phyloP scores from a whole-genome alignment of 2,329 filamentous ascomycete species.

The Penicillium paneum region DNA sequence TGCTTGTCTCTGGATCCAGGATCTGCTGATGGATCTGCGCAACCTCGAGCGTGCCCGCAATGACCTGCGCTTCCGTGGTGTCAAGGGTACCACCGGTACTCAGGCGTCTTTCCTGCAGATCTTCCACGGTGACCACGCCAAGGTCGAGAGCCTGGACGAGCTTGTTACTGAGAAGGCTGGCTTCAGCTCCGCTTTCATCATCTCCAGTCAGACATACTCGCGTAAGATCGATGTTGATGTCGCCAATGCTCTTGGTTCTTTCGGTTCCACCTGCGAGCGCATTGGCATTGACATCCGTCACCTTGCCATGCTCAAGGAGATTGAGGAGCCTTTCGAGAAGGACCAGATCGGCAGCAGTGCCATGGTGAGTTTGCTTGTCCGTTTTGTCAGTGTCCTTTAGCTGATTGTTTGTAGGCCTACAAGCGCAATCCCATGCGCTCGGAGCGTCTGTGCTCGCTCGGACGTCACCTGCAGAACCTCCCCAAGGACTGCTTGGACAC shows the following conservation, averaged over 20 bases:
- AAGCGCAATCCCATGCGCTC: slow-evolving; percentile 59
- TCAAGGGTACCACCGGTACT: slow-evolving; percentile 69
- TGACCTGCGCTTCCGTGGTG: slow-evolving; percentile 72
- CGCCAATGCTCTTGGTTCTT: slow-evolving; percentile 73
- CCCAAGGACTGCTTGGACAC: slow-evolving; percentile 61
- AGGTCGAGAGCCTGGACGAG: slow-evolving; percentile 61
- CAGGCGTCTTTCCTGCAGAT: slow-evolving; percentile 75
- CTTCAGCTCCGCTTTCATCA: slow-evolving; percentile 58
- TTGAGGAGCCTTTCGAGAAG: slow-evolving; percentile 80
- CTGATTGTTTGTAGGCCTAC: slow-evolving; percentile 56
- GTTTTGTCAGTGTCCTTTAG: slow-evolving; percentile 3
- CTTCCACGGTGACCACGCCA: slow-evolving; percentile 59
- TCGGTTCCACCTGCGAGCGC: slow-evolving; percentile 74
- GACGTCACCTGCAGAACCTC: slow-evolving; percentile 54
- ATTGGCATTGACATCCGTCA: slow-evolving; percentile 74
- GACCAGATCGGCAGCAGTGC: slow-evolving; percentile 70
- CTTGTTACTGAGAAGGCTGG: slow-evolving; percentile 65
- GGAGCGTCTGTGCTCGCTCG: slow-evolving; percentile 60
- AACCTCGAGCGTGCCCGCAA: slow-evolving; percentile 67
- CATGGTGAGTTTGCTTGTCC: slow-evolving; percentile 39
- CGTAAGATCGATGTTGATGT: slow-evolving; percentile 79
- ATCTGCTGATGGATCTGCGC: slow-evolving; percentile 71
- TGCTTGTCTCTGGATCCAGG: slow-evolving; percentile 71
- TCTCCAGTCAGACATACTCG: slow-evolving; percentile 72
- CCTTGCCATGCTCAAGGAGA: slow-evolving; percentile 72